Conservation (phyloP, 352 stramenopile genomes). For the Globisporangium recalcitrans region DNA sequence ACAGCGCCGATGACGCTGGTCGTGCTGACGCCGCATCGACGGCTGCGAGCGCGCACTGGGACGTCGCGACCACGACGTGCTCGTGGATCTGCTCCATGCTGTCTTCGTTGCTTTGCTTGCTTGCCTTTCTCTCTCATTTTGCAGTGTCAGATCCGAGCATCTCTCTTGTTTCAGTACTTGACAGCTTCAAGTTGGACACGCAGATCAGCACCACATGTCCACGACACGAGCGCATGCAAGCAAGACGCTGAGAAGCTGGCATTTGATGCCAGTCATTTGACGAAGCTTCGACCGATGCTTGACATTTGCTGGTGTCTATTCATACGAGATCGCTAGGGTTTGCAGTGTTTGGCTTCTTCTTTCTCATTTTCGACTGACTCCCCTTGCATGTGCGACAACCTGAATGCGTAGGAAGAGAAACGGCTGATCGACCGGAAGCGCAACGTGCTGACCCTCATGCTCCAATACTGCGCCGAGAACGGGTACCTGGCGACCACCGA, state of each 20-base stretch:
- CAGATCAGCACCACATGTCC: no score
- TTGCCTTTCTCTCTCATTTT: not conserved
- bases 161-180: no score
- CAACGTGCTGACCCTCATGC: slow-evolving; percentile 81
- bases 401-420: slow-evolving; percentile 71
- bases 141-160: no score
- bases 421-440: slow-evolving; percentile 76
- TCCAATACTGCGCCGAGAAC: slow-evolving; percentile 83
- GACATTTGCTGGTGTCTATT: no score
- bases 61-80: slow-evolving; percentile 29
- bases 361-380: no score
- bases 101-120: no score
- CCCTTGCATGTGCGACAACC: no score
- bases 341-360: not conserved
- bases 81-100: slow-evolving; percentile 26
- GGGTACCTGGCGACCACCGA: slow-evolving; percentile 84
- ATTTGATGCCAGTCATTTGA: no score
- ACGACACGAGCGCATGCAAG: no score
- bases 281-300: no score
- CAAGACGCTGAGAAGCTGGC: no score
- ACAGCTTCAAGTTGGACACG: no score
- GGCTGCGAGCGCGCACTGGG: slow-evolving; percentile 16
- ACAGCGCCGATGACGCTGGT: not conserved
- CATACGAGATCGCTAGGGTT: not conserved
- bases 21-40: not conserved